Conservation (phyloP, 2,329 filamentous ascomycete species). For the Aspergillus amoenus region DNA sequence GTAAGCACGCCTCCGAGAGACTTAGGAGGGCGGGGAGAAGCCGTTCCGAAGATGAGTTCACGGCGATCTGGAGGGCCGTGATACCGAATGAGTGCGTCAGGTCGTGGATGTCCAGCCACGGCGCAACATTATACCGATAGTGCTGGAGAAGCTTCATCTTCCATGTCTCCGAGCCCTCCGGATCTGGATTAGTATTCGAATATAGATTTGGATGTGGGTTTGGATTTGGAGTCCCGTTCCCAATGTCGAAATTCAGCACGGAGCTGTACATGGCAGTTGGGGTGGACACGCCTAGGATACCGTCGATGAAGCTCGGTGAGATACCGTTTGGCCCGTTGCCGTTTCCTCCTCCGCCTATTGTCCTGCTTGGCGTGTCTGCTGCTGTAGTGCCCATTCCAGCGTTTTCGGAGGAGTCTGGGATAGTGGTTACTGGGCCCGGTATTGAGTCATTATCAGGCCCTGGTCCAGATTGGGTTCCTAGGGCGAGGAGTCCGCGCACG, state of each 20-base stretch:
- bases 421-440: neutral
- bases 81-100: conserved; percentile 44
- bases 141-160: conserved; percentile 43
- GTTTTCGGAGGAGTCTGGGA: too few species aligned
- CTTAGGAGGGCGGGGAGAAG: conserved; percentile 20
- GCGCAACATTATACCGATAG: conserved; percentile 47
- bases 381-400: too few species aligned
- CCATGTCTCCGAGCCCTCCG: conserved; percentile 4
- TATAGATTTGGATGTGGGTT: neutral
- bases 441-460: neutral
- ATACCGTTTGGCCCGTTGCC: too few species aligned
- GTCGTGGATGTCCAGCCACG: conserved; percentile 49
- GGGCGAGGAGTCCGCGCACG: conserved; percentile 25
- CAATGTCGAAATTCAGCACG: neutral
- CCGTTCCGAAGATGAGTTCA: conserved; percentile 13
- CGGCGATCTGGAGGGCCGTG: conserved; percentile 30
- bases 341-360: too few species aligned
- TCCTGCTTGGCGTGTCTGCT: too few species aligned
- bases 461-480: conserved; percentile 17
- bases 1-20: conserved; percentile 17
- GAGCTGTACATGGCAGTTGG: neutral
- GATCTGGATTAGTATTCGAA: neutral
- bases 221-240: too few species aligned
- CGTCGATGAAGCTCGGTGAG: too few species aligned
- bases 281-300: neutral